Evolutionary conservation across 1,139 yeast species (phyloP).

Genomic region (Geotrichum cucujoidarum): DNA sequence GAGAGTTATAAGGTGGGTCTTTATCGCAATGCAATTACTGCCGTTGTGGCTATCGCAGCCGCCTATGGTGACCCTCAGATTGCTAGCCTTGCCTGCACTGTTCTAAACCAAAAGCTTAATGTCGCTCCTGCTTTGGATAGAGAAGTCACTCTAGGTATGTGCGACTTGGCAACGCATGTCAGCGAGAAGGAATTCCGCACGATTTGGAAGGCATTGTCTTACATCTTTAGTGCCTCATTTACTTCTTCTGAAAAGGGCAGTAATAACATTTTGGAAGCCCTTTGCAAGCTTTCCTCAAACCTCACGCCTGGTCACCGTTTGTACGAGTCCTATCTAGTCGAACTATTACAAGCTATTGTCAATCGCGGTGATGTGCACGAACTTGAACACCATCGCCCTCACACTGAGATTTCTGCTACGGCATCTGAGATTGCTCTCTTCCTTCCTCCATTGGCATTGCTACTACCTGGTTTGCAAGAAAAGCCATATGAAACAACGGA

Average conservation of each 20-base stretch:
- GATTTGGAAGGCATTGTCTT: constrained; percentile 43
- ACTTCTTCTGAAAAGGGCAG: constrained; percentile 24
- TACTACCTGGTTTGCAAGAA: constrained; percentile 56
- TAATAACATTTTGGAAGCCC: constrained; percentile 44
- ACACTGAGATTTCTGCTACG: constrained; percentile 67
- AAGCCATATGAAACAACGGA: constrained; percentile 44
- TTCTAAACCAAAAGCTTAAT: constrained; percentile 73
- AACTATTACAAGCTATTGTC: constrained; percentile 61
- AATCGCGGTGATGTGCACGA: constrained; percentile 79
- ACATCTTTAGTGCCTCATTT: constrained; percentile 15
- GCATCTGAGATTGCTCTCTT: constrained; percentile 68
- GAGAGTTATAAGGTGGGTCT: constrained; percentile 2
- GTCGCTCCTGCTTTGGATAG: constrained; percentile 40
- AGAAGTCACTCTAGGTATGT: constrained; percentile 50
- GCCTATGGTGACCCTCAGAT: constrained; percentile 70
- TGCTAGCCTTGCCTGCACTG: constrained; percentile 74
- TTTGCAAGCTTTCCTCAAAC: constrained; percentile 42
- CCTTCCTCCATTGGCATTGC: constrained; percentile 67
- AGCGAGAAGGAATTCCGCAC: constrained; percentile 58
- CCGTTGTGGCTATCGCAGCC: constrained; percentile 67
- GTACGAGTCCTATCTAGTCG: constrained; percentile 56
- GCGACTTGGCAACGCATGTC: constrained; percentile 53
- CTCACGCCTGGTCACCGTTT: constrained; percentile 41
- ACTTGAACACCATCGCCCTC: constrained; percentile 76
- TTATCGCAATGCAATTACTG: constrained; percentile 52